Conservation (phyloP, 257 asterid genomes). For the Cynanchum wilfordii region DNA sequence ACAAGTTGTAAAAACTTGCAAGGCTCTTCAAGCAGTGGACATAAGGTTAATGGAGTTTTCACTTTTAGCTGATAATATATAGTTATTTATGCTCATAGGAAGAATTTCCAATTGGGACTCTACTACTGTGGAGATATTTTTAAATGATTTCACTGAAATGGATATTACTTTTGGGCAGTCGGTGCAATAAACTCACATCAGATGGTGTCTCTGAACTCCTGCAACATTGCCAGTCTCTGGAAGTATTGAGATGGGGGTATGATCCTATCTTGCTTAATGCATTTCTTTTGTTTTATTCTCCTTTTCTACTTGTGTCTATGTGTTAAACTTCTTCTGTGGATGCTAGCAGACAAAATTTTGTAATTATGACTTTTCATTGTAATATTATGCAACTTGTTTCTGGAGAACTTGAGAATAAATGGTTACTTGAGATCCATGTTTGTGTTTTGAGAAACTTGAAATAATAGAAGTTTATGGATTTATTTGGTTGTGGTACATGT, state of each 20-base stretch:
- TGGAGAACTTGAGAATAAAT: neutral
- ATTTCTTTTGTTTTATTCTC: neutral
- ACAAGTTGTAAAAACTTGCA: conserved; percentile 48
- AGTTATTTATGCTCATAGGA: neutral
- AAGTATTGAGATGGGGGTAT: conserved; percentile 98
- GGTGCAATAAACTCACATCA: conserved; percentile 62
- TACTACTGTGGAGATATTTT: neutral
- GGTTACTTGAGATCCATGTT: neutral
- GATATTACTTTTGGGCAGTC: conserved; percentile 34
- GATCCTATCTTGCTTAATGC: conserved; percentile 14
- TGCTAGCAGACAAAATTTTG: neutral
- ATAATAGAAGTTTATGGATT: neutral
- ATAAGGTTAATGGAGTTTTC: conserved; percentile 48
- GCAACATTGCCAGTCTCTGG: conserved; percentile 58
- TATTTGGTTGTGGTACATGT: neutral
- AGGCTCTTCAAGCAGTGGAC: conserved; percentile 60
- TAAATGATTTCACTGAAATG: conserved; percentile 5
- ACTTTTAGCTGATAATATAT: conserved; percentile 5
- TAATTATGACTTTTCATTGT: neutral
- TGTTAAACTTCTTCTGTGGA: neutral
- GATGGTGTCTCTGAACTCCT: conserved; percentile 70
- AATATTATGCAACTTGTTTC: neutral
- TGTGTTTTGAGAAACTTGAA: neutral
- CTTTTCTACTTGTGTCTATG: too few relatives aligned
- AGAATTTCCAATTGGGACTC: neutral